Base-by-base conservation (phyloP, 1,139 yeast genomes). In the Arxiozyma telluris region DNA sequence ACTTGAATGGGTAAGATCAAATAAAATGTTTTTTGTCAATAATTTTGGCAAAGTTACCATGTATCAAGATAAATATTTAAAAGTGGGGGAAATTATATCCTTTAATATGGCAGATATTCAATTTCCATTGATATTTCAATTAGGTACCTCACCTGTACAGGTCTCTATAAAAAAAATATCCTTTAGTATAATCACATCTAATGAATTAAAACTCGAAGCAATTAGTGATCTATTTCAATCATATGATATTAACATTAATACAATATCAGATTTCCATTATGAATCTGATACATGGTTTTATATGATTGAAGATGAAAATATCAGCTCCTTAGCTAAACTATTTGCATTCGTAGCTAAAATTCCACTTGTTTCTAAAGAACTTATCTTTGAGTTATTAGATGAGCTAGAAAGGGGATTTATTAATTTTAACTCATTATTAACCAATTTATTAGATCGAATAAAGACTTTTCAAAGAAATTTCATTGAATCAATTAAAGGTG, bases 11-110 rank as follows among this genome's bases (percentile, higher is more conserved):
- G 50, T 49, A 34, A 41, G 45, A 2, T 50, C 50, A 1, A 49
- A 51, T 21, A 46, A 46, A 15, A 44, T 41, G 15, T 23, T 61
- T 3, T 2, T 3, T 15, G 9, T 57, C 12, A 50, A 49, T 1
- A 66, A 65, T 54, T 53, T 52, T 21, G 70, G 71, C 5, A 66
- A 65, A 53, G 50, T 66, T 20, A 64, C 70, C 1, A 59, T 54
- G 21, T 44, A 59, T 27, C 52, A 56, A 38, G 61, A 57, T 2
- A 56, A 53, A 43, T 57, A 58, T 42, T 47, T 64, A 38, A 57
- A 57, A 41, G 54, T 50, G 2, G 61, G 55, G 8, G 65, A 64
- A 51, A 41, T 51, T 3, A 20, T 58, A 15, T 44, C 18, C 7
- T 57, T 62, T 38, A 25, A 48, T 23, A 25, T 41, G 17, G 12